phyloP scores from a whole-genome alignment of 2,329 filamentous ascomycete genomes.

The Aspergillus quadricinctus region DNA sequence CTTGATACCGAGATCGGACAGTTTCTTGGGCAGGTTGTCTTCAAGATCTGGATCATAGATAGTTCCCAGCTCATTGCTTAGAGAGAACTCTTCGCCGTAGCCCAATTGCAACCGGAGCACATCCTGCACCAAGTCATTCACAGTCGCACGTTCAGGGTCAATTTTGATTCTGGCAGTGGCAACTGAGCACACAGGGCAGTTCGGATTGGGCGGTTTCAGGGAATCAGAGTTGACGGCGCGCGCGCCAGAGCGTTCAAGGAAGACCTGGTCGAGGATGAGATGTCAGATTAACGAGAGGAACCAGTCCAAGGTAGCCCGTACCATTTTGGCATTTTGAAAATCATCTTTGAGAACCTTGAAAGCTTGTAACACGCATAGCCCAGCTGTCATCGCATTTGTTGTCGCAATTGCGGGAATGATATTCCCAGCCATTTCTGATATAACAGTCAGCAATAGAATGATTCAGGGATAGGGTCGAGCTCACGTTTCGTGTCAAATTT shows the following conservation, averaged over 20 bases:
- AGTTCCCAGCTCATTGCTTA: conserved; percentile 70
- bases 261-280: conserved; percentile 52
- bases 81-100: conserved; percentile 75
- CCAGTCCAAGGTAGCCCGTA: conserved; percentile 31
- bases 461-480: conserved; percentile 13
- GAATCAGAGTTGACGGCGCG: conserved; percentile 55
- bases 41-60: conserved; percentile 88
- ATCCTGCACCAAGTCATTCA: conserved; percentile 73
- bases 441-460: neutral
- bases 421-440: conserved; percentile 88
- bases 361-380: conserved; percentile 84
- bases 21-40: conserved; percentile 75
- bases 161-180: conserved; percentile 64
- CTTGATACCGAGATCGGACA: conserved; percentile 71
- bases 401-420: conserved; percentile 98
- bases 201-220: conserved; percentile 64
- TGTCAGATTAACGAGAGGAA: conserved; percentile 3
- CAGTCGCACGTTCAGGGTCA: conserved; percentile 66
- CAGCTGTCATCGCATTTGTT: conserved; percentile 93
- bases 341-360: conserved; percentile 82
- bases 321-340: conserved; percentile 69
- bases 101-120: conserved; percentile 67
- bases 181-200: conserved; percentile 79
- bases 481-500: conserved; percentile 88
- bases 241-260: conserved; percentile 65